Evolutionary conservation across 169 alveolate species (phyloP), one percentile per base, ranked within the genome.

Genomic region (Haemoproteus tartakovskyi): DNA sequence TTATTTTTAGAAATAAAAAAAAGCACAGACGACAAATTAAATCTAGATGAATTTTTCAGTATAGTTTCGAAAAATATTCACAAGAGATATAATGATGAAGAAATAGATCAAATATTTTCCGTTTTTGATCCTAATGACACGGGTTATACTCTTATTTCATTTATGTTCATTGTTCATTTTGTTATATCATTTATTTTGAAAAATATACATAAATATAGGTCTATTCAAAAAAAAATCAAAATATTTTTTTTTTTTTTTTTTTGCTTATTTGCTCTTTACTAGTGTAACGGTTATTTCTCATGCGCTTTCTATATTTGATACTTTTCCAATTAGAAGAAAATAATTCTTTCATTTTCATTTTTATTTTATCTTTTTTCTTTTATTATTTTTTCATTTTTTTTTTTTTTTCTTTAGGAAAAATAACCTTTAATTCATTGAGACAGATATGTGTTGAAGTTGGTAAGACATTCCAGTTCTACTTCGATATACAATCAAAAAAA

Each of bases 21-120:
- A 52, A 52, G 24, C 37, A 40, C 43, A 46, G 61, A 67, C 37
- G 82, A 67, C 21, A 67, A 67, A 36, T 40, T 67, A 47, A 67
- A 40, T 40, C 56, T 67, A 48, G 82, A 67, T 41, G 82, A 67
- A 40, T 67, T 67, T 67, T 67, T 67, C 47, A 60, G 56, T n/a
- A 52, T 67, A 12, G 82, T 70, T 4, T 27, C 82, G 27, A 51
- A 67, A 43, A 43, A 67, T 47, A 54, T 67, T 24, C 67, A 67
- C 43, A 67, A 38, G 38, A 67, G 82, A 54, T 67, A 67, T 24
- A 67, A 40, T 36, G 82, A 67, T 27, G 82, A 67, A 21, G 82
- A 67, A 54, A 30, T 52, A 11, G 70, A 67, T 6, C 57, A 54
- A 8, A 67, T 67, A 37, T 67, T 67, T 41, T 54, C 82, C 2